Conservation (phyloP, 345 rosid genomes). For the Salix suchowensis region DNA sequence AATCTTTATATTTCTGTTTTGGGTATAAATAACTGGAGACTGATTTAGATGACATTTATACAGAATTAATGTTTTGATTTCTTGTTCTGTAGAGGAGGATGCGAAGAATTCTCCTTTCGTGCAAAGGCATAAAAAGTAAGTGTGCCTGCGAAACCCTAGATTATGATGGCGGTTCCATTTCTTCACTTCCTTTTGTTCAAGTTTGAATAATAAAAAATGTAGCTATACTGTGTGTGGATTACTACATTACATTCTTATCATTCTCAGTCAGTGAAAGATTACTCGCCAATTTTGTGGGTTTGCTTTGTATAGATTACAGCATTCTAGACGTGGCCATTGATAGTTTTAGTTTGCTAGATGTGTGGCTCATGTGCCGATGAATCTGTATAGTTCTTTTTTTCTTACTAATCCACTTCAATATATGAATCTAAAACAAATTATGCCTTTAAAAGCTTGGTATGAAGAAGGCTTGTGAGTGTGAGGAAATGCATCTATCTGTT, state of each 20-base stretch:
- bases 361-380: background rate
- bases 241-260: too few species aligned
- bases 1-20: background rate
- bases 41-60: background rate
- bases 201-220: background rate
- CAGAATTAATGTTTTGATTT: background rate
- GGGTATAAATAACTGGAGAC: too few species aligned
- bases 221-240: background rate
- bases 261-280: too few species aligned
- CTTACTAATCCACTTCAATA: background rate
- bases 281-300: too few species aligned
- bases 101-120: slow-evolving; percentile 78
- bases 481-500: background rate
- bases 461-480: background rate
- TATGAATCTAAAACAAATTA: background rate
- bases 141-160: background rate
- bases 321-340: background rate
- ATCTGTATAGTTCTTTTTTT: background rate
- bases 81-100: slow-evolving; percentile 60
- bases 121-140: slow-evolving; percentile 71
- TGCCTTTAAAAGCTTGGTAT: background rate
- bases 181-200: background rate
- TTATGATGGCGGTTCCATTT: background rate
- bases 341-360: background rate
- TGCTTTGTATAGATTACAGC: background rate